These are phyloP conservation scores for Ophiostoma piceae DNA, from an alignment of 2,329 filamentous ascomycete genomes.

Conservation along the genomic window DNA sequence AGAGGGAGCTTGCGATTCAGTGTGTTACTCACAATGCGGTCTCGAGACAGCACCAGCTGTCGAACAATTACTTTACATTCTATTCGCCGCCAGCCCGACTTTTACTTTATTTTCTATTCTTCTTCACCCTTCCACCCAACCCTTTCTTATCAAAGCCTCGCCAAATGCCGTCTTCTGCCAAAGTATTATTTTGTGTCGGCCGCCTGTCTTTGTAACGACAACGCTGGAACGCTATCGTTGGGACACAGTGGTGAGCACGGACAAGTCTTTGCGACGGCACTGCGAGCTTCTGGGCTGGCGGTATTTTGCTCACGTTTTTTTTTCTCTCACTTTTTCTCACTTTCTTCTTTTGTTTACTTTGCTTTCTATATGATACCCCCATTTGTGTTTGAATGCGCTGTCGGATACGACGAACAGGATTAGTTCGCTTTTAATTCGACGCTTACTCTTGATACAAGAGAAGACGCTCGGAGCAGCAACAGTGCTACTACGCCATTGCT, in stretches of 20 bases:
- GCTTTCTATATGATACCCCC: constrained; percentile 42
- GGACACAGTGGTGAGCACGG: neutral
- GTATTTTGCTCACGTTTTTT: constrained; percentile 25
- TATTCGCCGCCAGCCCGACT: constrained; percentile 18
- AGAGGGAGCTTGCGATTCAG: neutral
- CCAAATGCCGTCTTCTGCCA: neutral
- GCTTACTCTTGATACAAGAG: neutral
- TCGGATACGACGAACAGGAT: constrained; percentile 31
- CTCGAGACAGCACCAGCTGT: constrained; percentile 20
- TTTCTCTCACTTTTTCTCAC: constrained; percentile 25
- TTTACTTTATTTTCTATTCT: constrained; percentile 15
- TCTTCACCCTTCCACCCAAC: neutral
- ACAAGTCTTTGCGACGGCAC: neutral
- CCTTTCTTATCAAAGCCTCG: neutral
- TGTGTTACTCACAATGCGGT: neutral
- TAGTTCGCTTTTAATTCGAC: constrained; percentile 18
- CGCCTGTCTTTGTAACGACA: constrained; percentile 30
- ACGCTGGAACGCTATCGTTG: constrained; percentile 40
- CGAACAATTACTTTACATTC: constrained; percentile 6
- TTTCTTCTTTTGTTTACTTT: constrained; percentile 27
- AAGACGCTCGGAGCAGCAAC: constrained; percentile 45
- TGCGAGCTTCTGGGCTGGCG: constrained; percentile 21
- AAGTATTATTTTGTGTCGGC: neutral
- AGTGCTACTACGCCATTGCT: constrained; percentile 53
- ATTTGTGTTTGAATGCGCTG: constrained; percentile 51